Percentiles rank a stretch among this genome's conserved stretches.
These are phyloP conservation scores for Sphaerulina musiva DNA, from an alignment of 2,329 filamentous ascomycete species.

Conservation along the genomic window DNA sequence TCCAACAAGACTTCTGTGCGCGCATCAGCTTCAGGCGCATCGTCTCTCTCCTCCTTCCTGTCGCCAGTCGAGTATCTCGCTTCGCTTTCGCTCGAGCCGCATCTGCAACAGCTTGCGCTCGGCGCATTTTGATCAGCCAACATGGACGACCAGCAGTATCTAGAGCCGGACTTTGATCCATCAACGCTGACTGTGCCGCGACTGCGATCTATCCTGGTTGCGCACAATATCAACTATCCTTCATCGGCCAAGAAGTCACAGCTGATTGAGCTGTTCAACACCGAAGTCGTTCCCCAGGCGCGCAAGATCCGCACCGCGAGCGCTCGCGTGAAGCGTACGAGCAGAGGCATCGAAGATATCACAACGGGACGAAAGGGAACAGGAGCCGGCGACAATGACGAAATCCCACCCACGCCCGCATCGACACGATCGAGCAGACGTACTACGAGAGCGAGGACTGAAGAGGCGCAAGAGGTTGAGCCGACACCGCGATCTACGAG, in stretches of 20 bases:
- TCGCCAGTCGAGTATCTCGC: neutral
- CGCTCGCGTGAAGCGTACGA: conserved; percentile 75
- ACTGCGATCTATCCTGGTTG: conserved; percentile 83
- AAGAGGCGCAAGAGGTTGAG: conserved; percentile 36
- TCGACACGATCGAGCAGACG: conserved; percentile 27
- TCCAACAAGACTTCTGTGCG: neutral
- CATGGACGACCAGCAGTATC: conserved; percentile 66
- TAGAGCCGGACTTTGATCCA: conserved; percentile 81
- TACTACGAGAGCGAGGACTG: conserved; percentile 30
- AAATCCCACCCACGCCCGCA: conserved; percentile 39
- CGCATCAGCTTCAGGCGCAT: neutral
- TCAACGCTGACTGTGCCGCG: conserved; percentile 76
- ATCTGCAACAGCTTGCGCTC: neutral
- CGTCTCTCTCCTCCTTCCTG: too few relatives aligned
- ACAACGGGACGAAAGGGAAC: conserved; percentile 54
- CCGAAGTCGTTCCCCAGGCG: conserved; percentile 70
- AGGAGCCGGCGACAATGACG: conserved; percentile 45
- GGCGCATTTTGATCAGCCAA: conserved; percentile 1
- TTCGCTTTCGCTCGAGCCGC: neutral
- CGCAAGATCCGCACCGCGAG: conserved; percentile 68
- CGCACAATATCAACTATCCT: conserved; percentile 78
- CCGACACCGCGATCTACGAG: conserved; percentile 27
- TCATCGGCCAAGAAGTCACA: conserved; percentile 87
- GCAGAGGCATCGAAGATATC: conserved; percentile 70
- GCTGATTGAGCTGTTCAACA: conserved; percentile 75